Conservation (phyloP, 768 basidiomycete species). For the Phanerochaete carnosa region DNA sequence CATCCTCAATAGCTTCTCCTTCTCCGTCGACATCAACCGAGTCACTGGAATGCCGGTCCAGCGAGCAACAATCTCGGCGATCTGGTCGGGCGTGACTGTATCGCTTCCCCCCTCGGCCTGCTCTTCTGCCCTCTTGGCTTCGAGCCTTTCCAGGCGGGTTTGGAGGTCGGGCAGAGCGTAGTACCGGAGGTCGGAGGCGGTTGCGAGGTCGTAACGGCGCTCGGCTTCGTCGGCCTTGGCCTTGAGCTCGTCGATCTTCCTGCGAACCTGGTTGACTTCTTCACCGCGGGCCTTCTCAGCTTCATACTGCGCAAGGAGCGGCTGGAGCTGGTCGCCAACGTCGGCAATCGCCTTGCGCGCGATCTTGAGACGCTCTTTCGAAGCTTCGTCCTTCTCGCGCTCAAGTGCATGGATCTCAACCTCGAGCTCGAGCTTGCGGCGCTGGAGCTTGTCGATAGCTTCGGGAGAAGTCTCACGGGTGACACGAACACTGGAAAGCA, state of each 20-base stretch:
- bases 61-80: constrained; percentile 89
- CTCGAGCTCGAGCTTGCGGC: constrained; percentile 85
- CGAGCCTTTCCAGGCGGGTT: constrained; percentile 60
- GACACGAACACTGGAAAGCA: constrained; percentile 66
- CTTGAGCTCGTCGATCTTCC: constrained; percentile 86
- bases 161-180: constrained; percentile 91
- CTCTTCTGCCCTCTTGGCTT: constrained; percentile 70
- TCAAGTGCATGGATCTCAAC: constrained; percentile 94
- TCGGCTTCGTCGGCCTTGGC: constrained; percentile 94
- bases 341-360: constrained; percentile 80
- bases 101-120: constrained; percentile 64
- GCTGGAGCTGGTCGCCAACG: constrained; percentile 80
- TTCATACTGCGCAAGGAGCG: constrained; percentile 83
- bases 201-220: constrained; percentile 72
- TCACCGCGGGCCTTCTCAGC: constrained; percentile 80
- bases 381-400: constrained; percentile 86
- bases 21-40: constrained; percentile 82
- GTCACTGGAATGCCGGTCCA: constrained; percentile 95
- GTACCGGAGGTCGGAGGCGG: constrained; percentile 86
- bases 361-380: constrained; percentile 72
- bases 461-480: constrained; percentile 94
- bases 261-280: constrained; percentile 70
- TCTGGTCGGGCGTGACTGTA: constrained; percentile 81
- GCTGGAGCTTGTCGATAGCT: constrained; percentile 86
- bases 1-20: constrained; percentile 84